phyloP scores from a whole-genome alignment of 2,329 filamentous ascomycete genomes.

The Sporothrix globosa region DNA sequence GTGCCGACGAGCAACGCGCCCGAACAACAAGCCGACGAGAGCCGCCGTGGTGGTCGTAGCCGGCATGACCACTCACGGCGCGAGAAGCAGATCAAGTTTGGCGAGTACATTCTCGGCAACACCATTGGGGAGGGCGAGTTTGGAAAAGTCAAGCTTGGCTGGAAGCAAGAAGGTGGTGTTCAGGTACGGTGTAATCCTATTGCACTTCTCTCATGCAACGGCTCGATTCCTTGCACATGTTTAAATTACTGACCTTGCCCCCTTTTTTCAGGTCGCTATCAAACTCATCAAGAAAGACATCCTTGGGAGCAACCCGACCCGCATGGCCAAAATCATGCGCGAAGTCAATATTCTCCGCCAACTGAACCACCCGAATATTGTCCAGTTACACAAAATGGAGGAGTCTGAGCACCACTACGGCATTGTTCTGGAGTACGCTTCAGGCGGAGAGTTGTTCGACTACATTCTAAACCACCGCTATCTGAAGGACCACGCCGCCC shows the following conservation, averaged over 20 bases:
- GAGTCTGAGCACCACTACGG: conserved; percentile 97
- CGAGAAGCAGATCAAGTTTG: conserved; percentile 84
- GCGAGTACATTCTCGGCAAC: conserved; percentile 92
- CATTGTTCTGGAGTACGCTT: conserved; percentile 97
- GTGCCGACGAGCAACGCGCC: conserved; percentile 42
- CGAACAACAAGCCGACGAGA: conserved; percentile 45
- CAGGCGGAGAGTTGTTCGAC: conserved; percentile 95
- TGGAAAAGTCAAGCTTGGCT: conserved; percentile 96
- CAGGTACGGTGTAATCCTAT: conserved; percentile 55
- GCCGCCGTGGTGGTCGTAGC: conserved; percentile 56
- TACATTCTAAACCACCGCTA: conserved; percentile 98
- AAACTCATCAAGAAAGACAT: conserved; percentile 94
- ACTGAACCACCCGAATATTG: conserved; percentile 92
- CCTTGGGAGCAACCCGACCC: conserved; percentile 82
- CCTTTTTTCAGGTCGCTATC: conserved; percentile 74
- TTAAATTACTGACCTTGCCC: neutral
- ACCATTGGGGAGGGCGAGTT: conserved; percentile 98
- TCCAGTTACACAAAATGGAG: conserved; percentile 96
- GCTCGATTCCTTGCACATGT: neutral
- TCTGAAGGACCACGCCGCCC: conserved; percentile 88
- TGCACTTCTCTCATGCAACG: neutral
- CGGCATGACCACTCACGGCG: conserved; percentile 63
- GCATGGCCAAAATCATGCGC: conserved; percentile 94
- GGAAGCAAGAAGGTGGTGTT: conserved; percentile 93
- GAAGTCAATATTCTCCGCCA: conserved; percentile 90